Conservation (phyloP, 2,329 filamentous ascomycete species). For the Neocucurbitaria cava region DNA sequence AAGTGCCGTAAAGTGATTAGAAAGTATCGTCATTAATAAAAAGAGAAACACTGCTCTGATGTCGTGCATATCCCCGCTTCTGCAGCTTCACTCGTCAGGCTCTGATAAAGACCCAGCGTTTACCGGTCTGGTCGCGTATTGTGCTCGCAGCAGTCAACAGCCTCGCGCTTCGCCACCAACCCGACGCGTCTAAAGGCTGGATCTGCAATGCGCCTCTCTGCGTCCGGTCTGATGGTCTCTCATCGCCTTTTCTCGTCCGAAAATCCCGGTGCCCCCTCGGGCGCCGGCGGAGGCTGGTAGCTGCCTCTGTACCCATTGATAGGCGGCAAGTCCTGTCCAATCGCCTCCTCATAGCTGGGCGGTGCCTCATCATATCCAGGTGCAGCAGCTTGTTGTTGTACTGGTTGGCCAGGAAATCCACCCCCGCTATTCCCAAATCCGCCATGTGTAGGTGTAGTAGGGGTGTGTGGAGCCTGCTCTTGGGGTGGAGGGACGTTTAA, state of each 20-base stretch:
- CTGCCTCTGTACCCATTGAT: constrained; percentile 74
- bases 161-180: background rate
- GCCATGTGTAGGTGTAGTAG: constrained; percentile 32
- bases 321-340: constrained; percentile 78
- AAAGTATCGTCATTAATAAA: constrained; percentile 22
- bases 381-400: constrained; percentile 33
- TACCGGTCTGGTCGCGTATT: constrained; percentile 5
- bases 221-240: constrained; percentile 4
- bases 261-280: constrained; percentile 46
- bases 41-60: constrained; percentile 14
- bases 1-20: constrained; percentile 22
- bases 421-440: constrained; percentile 24
- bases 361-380: constrained; percentile 76
- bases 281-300: constrained; percentile 59
- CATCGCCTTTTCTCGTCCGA: constrained; percentile 47
- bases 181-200: background rate
- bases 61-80: constrained; percentile 14
- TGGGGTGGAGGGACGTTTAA: constrained; percentile 22
- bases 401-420: constrained; percentile 29
- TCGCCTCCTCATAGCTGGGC: constrained; percentile 92
- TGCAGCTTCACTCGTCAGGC: background rate
- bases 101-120: constrained; percentile 5
- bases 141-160: constrained; percentile 1
- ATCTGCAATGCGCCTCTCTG: background rate
- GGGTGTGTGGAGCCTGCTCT: constrained; percentile 28